Conservation (phyloP, 2,329 filamentous ascomycete genomes). For the Capronia epimyces region DNA sequence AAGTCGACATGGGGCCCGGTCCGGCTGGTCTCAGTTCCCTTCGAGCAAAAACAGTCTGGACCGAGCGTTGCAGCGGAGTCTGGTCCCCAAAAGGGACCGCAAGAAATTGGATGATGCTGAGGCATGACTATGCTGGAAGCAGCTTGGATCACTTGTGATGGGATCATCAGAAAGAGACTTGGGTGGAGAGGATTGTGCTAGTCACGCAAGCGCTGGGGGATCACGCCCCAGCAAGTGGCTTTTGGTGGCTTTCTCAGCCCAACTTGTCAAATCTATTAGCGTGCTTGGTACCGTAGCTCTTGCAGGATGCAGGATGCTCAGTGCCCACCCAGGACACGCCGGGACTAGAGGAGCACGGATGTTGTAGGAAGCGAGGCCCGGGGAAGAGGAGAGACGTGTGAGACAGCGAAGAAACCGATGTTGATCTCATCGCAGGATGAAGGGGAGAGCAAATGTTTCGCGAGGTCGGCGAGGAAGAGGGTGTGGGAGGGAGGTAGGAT, state of each 20-base stretch:
- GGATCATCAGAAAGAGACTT: not conserved
- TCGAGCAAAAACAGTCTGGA: slow-evolving; percentile 14
- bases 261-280: slow-evolving; percentile 4
- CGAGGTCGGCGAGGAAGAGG: not conserved
- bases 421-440: no score
- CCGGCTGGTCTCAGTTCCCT: slow-evolving; percentile 16
- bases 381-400: not conserved
- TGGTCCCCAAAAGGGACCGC: slow-evolving; percentile 19
- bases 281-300: not conserved
- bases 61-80: slow-evolving; percentile 21
- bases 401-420: not conserved
- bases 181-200: not conserved
- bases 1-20: slow-evolving; percentile 16
- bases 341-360: not conserved
- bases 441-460: no score
- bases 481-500: no score
- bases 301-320: not conserved
- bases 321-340: not conserved
- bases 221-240: not conserved
- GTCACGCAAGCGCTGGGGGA: slow-evolving; percentile 11
- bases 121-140: slow-evolving; percentile 15
- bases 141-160: slow-evolving; percentile 13
- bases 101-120: slow-evolving; percentile 24
- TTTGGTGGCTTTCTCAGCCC: slow-evolving; percentile 2
- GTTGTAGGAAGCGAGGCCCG: not conserved